phyloP scores from a whole-genome alignment of 352 stramenopile genomes.

The Phytophthora colocasiae region DNA sequence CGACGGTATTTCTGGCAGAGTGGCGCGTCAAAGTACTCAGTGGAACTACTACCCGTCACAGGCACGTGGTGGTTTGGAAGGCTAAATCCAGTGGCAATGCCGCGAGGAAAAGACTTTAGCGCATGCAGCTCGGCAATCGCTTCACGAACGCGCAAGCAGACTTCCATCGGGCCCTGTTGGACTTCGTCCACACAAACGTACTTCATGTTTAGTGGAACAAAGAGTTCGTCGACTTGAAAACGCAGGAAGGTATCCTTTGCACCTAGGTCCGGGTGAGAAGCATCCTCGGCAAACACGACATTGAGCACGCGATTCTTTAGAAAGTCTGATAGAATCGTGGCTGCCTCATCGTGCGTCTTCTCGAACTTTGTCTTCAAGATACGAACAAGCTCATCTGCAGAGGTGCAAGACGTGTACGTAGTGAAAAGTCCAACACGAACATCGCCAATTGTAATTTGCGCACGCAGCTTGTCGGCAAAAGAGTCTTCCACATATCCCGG shows the following conservation, averaged over 20 bases:
- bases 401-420: constrained; percentile 67
- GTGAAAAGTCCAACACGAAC: constrained; percentile 80
- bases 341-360: constrained; percentile 55
- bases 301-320: constrained; percentile 57
- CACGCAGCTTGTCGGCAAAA: constrained; percentile 68
- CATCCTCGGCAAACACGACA: constrained; percentile 63
- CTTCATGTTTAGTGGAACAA: constrained; percentile 82
- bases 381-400: constrained; percentile 55
- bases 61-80: constrained; percentile 44
- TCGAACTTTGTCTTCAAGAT: constrained; percentile 67
- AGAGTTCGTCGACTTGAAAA: constrained; percentile 89
- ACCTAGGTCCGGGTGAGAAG: constrained; percentile 51
- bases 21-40: constrained; percentile 61
- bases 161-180: constrained; percentile 67
- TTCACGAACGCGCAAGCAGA: constrained; percentile 73
- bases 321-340: constrained; percentile 51
- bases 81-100: constrained; percentile 77
- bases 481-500: constrained; percentile 61
- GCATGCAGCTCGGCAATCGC: constrained; percentile 73
- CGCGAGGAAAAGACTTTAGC: constrained; percentile 66
- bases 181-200: constrained; percentile 64
- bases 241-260: constrained; percentile 70
- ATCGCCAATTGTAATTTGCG: constrained; percentile 60
- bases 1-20: constrained; percentile 72
- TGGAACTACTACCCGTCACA: constrained; percentile 19